Percentiles rank a stretch among this genome's conserved stretches.
Evolutionary conservation across 1,284 basidiomycete species (phyloP).

Genomic region (Leccinum pachyderme): DNA sequence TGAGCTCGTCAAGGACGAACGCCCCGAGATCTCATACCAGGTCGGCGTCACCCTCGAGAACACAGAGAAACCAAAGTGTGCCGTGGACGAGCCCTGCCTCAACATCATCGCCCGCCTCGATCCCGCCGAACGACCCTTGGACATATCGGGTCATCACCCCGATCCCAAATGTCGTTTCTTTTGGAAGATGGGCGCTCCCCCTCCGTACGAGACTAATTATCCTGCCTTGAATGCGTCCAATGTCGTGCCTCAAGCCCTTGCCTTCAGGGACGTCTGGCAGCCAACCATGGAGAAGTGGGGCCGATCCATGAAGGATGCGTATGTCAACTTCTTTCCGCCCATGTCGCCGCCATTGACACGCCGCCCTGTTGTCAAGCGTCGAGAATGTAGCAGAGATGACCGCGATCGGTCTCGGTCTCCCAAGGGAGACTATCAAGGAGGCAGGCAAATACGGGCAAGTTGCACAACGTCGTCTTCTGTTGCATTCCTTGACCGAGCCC

Average conservation of each 20-base stretch:
- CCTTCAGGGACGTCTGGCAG: slow-evolving; percentile 23
- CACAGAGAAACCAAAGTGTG: slow-evolving; percentile 90
- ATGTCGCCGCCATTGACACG: background rate
- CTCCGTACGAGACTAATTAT: slow-evolving; percentile 77
- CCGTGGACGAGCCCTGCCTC: slow-evolving; percentile 71
- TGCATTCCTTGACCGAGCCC: background rate
- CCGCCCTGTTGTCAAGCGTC: slow-evolving; percentile 48
- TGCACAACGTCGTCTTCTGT: slow-evolving; percentile 5
- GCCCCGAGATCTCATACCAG: slow-evolving; percentile 77
- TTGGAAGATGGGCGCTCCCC: slow-evolving; percentile 78
- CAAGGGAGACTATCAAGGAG: slow-evolving; percentile 63
- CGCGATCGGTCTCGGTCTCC: slow-evolving; percentile 76
- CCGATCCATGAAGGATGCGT: slow-evolving; percentile 81
- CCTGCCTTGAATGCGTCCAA: slow-evolving; percentile 77
- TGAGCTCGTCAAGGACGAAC: slow-evolving; percentile 69
- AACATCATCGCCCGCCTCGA: slow-evolving; percentile 70
- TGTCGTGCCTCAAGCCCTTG: slow-evolving; percentile 61
- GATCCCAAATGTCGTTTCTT: slow-evolving; percentile 95
- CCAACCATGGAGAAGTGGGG: slow-evolving; percentile 81
- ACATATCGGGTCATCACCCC: slow-evolving; percentile 72
- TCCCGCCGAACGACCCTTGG: slow-evolving; percentile 76
- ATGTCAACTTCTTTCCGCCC: slow-evolving; percentile 31
- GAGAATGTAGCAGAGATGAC: slow-evolving; percentile 81
- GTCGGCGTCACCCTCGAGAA: slow-evolving; percentile 89
- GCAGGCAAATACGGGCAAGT: slow-evolving; percentile 80